These are phyloP conservation scores for Lepidium aucheri DNA, from an alignment of 345 rosid species.

Conservation along the genomic window DNA sequence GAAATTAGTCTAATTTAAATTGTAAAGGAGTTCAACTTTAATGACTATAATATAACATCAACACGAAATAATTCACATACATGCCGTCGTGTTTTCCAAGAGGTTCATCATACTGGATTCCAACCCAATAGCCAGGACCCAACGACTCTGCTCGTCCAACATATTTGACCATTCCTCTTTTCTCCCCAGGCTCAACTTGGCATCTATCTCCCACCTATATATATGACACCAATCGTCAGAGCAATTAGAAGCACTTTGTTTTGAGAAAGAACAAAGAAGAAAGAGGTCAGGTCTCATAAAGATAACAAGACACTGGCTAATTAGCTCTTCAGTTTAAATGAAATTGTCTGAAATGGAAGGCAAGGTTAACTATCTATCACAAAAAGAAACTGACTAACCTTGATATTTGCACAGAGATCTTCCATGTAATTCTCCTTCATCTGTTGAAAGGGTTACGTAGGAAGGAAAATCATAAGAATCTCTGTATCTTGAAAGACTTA, in stretches of 20 bases:
- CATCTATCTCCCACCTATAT: slow-evolving; percentile 78
- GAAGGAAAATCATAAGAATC: not conserved
- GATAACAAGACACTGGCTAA: not conserved
- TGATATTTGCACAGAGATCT: slow-evolving; percentile 59
- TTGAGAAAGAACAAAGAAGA: not conserved
- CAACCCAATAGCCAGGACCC: slow-evolving; percentile 89
- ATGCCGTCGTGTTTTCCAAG: slow-evolving; percentile 93
- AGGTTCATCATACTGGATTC: slow-evolving; percentile 91
- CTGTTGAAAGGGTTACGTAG: slow-evolving; percentile 29
- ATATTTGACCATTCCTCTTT: slow-evolving; percentile 81
- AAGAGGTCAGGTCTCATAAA: not conserved
- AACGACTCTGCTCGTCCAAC: slow-evolving; percentile 74
- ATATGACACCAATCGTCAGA: not conserved
- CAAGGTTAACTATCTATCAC: not conserved
- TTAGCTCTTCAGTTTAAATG: slow-evolving; percentile 2
- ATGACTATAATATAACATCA: not conserved
- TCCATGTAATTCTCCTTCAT: slow-evolving; percentile 58
- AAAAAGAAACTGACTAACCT: slow-evolving; percentile 37
- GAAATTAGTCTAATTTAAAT: not conserved
- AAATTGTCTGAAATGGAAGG: not conserved
- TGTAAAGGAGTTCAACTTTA: not conserved
- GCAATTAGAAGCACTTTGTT: not conserved
- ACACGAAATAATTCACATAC: slow-evolving; percentile 34
- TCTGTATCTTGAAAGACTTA: not conserved
- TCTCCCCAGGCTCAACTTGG: slow-evolving; percentile 86